Evolutionary conservation across 257 asterid species (phyloP), one percentile per base, ranked within the genome.

Genomic region (Sherardia arvensis): DNA sequence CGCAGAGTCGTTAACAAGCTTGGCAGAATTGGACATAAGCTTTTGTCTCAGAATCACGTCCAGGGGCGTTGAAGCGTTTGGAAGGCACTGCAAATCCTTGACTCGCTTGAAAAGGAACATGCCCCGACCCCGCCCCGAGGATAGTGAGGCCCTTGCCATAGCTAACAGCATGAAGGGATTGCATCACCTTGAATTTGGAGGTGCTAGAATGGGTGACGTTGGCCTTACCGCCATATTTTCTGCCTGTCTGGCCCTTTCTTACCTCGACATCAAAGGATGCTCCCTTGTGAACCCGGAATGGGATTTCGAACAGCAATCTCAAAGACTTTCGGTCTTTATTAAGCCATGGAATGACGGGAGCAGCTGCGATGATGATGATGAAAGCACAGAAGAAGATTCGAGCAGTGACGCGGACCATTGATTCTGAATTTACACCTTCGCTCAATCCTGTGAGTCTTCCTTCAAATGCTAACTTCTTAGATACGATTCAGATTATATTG

Each of bases 51-150:
- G 22, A 49, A 22, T 72, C 72, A 66, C 76, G n/a, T 43, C n/a
- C 53, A 72, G 61, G 51, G 69, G 76, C 53, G 40, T 72, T 28
- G 65, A 66, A 72, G 71, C 71, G n/a, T 66, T 72, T 32, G 76
- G 76, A 11, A 53, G 23, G 33, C 53, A 47, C 10, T 72, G 76
- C 72, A 66, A 60, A 17, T 66, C 64, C 27, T 53, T 72, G 67
- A 66, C 64, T 66, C 63, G 61, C 61, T 67, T 67, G 40, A 67
- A 57, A 36, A 36, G 45, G 14, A 36, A 36, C 17, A 36, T 36
- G 45, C 45, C 45, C 45, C 45, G 15, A 36, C 3, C 45, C 45
- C 53, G n/a, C 11, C 11, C 58, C 12, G 58, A 53, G 21, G 7
- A 53, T 53, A 53, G 28, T 10, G 58, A 53, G 58, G 58, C 58